Evolutionary conservation across 495 filamentous ascomycete species (phyloP).

Genomic region (Aspergillus avenaceus): DNA sequence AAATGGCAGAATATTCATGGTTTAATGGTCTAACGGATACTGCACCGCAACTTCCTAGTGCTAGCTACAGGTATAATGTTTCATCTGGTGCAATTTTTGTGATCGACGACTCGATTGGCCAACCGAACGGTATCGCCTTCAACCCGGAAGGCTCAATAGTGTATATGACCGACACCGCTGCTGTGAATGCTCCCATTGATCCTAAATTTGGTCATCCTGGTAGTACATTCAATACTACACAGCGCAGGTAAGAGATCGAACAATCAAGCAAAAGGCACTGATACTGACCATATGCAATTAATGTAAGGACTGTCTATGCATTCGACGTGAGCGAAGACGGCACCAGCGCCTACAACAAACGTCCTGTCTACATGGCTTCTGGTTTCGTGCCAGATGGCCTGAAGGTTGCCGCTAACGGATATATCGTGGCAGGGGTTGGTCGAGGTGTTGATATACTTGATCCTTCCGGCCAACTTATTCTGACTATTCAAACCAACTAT

Average conservation of each 20-base stretch:
- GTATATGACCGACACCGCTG: constrained; percentile 13
- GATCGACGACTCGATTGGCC: constrained; percentile 69
- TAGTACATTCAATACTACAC: constrained; percentile 7
- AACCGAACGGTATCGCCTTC: constrained; percentile 58
- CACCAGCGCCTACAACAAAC: constrained; percentile 20
- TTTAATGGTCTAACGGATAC: constrained; percentile 28
- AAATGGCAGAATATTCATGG: constrained; percentile 28
- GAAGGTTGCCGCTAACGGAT: constrained; percentile 25
- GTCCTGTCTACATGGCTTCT: constrained; percentile 18
- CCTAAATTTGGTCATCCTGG: constrained; percentile 9
- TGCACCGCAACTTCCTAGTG: constrained; percentile 27
- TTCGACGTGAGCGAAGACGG: constrained; percentile 24
- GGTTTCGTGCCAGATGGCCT: constrained; percentile 25
- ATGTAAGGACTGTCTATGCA: constrained; percentile 26
- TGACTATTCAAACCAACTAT: constrained; percentile 28
- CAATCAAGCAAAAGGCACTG: background rate
- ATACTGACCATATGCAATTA: constrained; percentile 7
- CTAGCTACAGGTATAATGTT: constrained; percentile 36
- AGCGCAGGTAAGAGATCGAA: constrained; percentile 3
- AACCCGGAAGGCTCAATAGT: constrained; percentile 13
- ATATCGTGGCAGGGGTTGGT: constrained; percentile 16
- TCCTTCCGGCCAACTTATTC: constrained; percentile 17
- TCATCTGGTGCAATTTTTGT: constrained; percentile 50
- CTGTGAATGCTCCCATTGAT: constrained; percentile 6
- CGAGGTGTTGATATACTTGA: constrained; percentile 26